These are phyloP conservation scores for Cystobasidium slooffiae DNA, from an alignment of 1,284 basidiomycete genomes.

Conservation along the genomic window DNA sequence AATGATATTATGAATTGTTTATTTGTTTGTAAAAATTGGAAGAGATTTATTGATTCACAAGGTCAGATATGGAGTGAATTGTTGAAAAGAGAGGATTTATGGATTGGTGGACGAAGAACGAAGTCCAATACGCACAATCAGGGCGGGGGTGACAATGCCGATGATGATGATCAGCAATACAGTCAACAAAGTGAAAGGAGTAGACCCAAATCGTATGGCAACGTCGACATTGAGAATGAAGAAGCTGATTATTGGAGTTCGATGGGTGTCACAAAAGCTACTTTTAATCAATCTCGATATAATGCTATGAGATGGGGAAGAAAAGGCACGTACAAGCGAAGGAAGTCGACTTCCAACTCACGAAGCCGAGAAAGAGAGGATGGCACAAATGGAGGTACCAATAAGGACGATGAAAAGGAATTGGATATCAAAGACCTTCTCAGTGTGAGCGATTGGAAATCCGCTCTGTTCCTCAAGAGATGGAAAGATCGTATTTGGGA, in stretches of 20 bases:
- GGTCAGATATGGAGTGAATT: conserved; percentile 80
- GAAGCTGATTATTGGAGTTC: conserved; percentile 30
- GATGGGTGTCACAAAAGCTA: conserved; percentile 5
- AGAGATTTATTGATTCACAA: conserved; percentile 79
- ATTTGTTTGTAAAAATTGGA: conserved; percentile 79
- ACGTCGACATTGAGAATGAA: conserved; percentile 19
- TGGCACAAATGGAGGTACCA: neutral
- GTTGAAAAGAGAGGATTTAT: conserved; percentile 74
- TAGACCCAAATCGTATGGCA: neutral
- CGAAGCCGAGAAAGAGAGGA: conserved; percentile 1
- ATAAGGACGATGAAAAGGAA: neutral
- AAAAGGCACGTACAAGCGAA: neutral
- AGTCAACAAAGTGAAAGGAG: no score
- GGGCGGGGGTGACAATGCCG: no score
- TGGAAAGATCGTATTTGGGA: conserved; percentile 51
- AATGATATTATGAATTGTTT: conserved; percentile 61
- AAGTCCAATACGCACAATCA: no score
- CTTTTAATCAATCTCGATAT: neutral
- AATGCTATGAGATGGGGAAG: conserved; percentile 4
- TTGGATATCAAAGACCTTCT: conserved; percentile 20
- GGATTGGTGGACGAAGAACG: conserved; percentile 67
- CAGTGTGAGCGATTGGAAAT: conserved; percentile 21
- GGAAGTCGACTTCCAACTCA: neutral
- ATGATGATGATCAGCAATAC: no score
- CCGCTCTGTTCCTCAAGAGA: conserved; percentile 46